These are phyloP conservation scores for Stephania japonica DNA, from an alignment of 164 flowering plant genomes.

Conservation along the genomic window DNA sequence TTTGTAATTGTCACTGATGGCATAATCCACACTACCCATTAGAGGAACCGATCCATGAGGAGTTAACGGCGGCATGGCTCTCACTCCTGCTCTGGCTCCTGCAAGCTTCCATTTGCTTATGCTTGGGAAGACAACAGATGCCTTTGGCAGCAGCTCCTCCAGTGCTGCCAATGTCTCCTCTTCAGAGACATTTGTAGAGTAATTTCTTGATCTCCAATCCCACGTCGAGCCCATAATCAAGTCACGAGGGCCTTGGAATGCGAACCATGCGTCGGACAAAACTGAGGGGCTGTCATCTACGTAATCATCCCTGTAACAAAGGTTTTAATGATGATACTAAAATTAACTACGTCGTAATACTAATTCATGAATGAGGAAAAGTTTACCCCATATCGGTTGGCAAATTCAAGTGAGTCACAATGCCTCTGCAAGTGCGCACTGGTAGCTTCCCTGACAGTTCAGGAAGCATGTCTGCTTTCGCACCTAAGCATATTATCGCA, in stretches of 20 bases:
- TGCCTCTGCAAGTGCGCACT: constrained; percentile 86
- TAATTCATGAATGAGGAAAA: neutral
- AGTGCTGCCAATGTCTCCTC: constrained; percentile 70
- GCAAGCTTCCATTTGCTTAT: constrained; percentile 54
- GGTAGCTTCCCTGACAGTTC: constrained; percentile 81
- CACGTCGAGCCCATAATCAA: constrained; percentile 88
- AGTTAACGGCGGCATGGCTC: constrained; percentile 95
- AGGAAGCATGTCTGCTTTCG: constrained; percentile 64
- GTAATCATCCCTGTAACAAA: constrained; percentile 50
- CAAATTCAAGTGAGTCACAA: constrained; percentile 58
- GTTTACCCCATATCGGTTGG: constrained; percentile 43
- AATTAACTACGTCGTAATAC: neutral
- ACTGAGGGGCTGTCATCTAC: constrained; percentile 68
- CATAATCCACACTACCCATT: constrained; percentile 62
- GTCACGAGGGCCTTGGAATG: constrained; percentile 60
- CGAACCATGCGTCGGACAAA: constrained; percentile 90
- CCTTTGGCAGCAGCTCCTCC: constrained; percentile 68
- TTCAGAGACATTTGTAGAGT: constrained; percentile 40
- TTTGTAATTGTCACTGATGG: constrained; percentile 24
- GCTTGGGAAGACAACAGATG: constrained; percentile 56
- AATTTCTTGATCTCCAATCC: constrained; percentile 85
- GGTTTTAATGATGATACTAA: neutral
- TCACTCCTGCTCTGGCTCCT: constrained; percentile 70
- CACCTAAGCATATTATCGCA: constrained; percentile 74
- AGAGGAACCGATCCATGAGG: constrained; percentile 76